Percentiles rank a stretch among this genome's conserved stretches.
Evolutionary conservation across 306 rosid genomes (phyloP).

Genomic region (Rosa rugosa): DNA sequence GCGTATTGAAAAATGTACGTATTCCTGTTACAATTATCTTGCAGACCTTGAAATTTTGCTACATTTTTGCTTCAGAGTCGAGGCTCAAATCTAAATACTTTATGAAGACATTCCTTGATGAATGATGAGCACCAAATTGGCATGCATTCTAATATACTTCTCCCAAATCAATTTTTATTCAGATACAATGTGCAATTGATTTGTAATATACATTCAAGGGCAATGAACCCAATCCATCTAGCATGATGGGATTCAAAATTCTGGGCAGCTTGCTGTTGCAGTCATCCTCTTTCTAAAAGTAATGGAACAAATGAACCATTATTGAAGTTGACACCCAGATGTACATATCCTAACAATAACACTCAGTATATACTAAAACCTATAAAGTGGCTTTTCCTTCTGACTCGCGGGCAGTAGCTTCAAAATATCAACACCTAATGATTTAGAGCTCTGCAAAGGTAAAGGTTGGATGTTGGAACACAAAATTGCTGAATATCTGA

Average conservation of each 20-base stretch:
- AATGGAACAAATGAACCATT: neutral
- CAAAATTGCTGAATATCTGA: neutral
- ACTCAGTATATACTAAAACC: neutral
- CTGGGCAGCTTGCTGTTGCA: constrained; percentile 7
- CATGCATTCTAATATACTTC: neutral
- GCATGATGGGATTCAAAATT: constrained; percentile 9
- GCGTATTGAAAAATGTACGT: too few relatives aligned
- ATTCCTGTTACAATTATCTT: too few relatives aligned
- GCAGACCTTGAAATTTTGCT: neutral
- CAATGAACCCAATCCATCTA: neutral
- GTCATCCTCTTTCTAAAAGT: neutral
- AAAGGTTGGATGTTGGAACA: neutral
- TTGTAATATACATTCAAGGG: neutral
- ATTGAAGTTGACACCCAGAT: neutral
- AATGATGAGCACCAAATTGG: neutral
- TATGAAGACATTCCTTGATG: neutral
- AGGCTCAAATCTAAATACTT: neutral
- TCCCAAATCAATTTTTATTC: neutral
- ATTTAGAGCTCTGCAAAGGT: neutral
- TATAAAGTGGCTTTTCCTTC: neutral
- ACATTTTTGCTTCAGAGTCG: neutral
- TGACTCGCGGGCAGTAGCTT: constrained; percentile 9
- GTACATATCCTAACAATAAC: neutral
- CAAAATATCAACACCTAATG: neutral
- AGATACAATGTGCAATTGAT: neutral